A percentile compares a stretch with the other conserved stretches of the same genome.
These are phyloP conservation scores for Rhizoctonia solani DNA, from an alignment of 1,284 basidiomycete genomes.

Conservation along the genomic window DNA sequence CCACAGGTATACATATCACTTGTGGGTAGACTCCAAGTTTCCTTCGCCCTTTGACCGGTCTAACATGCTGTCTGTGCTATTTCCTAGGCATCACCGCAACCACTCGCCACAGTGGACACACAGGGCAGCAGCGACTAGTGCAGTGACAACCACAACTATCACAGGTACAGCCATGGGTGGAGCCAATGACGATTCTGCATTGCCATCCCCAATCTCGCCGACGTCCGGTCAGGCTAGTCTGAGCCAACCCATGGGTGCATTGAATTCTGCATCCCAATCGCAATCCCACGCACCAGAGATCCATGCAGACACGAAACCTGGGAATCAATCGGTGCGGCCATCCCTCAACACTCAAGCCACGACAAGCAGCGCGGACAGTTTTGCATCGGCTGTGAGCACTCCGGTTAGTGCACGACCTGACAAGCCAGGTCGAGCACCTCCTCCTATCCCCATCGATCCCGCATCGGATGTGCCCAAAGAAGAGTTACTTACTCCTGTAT, in stretches of 20 bases:
- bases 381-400: slow-evolving; percentile 28
- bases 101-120: slow-evolving; percentile 24
- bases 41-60: neutral
- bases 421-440: slow-evolving; percentile 6
- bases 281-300: slow-evolving; percentile 15
- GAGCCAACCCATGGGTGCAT: neutral
- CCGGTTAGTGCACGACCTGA: slow-evolving; percentile 24
- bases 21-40: neutral
- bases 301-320: neutral
- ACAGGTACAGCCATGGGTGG: slow-evolving; percentile 23
- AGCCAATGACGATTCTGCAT: neutral
- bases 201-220: slow-evolving; percentile 26
- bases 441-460: slow-evolving; percentile 6
- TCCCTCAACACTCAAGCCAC: slow-evolving; percentile 6
- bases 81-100: slow-evolving; percentile 2
- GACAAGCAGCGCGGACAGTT: slow-evolving; percentile 22
- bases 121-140: neutral
- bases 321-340: neutral
- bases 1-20: neutral
- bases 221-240: neutral
- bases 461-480: slow-evolving; percentile 22
- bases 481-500: slow-evolving; percentile 2
- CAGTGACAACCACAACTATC: slow-evolving; percentile 10
- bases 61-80: slow-evolving; percentile 28
- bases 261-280: neutral